Conservation (phyloP, 768 basidiomycete species). For the Suillus ampliporus region DNA sequence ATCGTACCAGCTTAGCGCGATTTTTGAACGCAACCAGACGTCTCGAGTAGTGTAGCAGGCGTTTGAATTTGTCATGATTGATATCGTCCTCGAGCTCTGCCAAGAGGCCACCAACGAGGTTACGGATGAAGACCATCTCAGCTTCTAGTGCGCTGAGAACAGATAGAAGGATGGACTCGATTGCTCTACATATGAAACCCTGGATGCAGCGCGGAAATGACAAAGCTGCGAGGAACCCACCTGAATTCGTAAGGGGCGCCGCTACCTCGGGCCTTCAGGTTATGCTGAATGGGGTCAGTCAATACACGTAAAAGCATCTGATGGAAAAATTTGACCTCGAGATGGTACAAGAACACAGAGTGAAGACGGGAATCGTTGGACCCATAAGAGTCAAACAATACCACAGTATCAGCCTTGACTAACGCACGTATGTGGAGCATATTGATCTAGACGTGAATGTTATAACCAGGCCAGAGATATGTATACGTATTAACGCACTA, state of each 20-base stretch:
- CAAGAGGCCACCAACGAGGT: constrained; percentile 86
- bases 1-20: constrained; percentile 77
- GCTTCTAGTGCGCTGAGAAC: constrained; percentile 93
- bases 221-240: constrained; percentile 43
- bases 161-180: constrained; percentile 92
- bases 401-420: constrained; percentile 89
- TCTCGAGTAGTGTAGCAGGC: constrained; percentile 90
- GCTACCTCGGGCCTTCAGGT: constrained; percentile 72
- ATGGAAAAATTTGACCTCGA: constrained; percentile 60
- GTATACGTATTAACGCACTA: constrained; percentile 56
- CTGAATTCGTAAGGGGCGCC: constrained; percentile 89
- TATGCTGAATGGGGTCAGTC: constrained; percentile 60
- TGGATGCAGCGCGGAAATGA: constrained; percentile 18
- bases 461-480: constrained; percentile 17
- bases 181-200: constrained; percentile 67
- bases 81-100: constrained; percentile 96
- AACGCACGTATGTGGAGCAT: constrained; percentile 94
- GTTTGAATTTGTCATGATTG: constrained; percentile 92
- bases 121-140: constrained; percentile 93
- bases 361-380: constrained; percentile 86
- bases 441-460: constrained; percentile 63
- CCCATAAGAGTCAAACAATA: constrained; percentile 92
- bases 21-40: constrained; percentile 89
- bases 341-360: constrained; percentile 86
- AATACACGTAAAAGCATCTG: constrained; percentile 11